Base-by-base conservation (phyloP, 1,139 yeast species). In the Debaryomyces udenii region DNA sequence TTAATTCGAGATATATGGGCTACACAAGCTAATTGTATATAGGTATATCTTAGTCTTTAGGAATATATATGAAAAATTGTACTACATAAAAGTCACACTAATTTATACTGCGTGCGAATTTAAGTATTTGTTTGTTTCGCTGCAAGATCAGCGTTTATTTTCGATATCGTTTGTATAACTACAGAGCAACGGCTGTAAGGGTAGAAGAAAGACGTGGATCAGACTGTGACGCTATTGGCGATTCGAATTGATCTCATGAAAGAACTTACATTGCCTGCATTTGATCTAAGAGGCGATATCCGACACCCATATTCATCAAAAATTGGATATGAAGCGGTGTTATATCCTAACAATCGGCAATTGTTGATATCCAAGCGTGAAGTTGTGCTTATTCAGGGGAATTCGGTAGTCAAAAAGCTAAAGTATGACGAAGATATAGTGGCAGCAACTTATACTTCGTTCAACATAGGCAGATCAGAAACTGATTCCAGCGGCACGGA, bases 371-470 rank as follows among this genome's bases (percentile, higher is more conserved):
- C 53, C 16, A 49, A 55, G 31, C 44, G 56, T 35, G 56, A 54
- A 39, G 61, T 62, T 4, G 45, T 57, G 3, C 41, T 82, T 70
- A 59, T 74, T 32, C 64, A 68, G 38, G 85, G 85, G 9, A 74
- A 78, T 2, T 53, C 70, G 3, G 56, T 81, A 6, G 57, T 76
- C 22, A 68, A 81, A 38, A 76, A 71, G 41, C 65, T 84, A 45
- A 62, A 65, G 1, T 82, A 74, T 50, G 75, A 76, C 10, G 71
- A 72, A 5, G 66, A 68, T 5, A 66, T 83, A 2, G 51, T 76
- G 5, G 56, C 70, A 20, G 83, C 86, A 6, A 67, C 77, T 5
- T 78, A 76, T 46, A 74, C 82, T 1, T 51, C 58, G 2, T 78
- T 80, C 52, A 45, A 36, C 36, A 40, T 33, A 14, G 42, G 47